Percentiles rank a stretch among this genome's conserved stretches.
These are phyloP conservation scores for Lachancea sp. DNA, from an alignment of 805 yeast genomes.

Conservation along the genomic window DNA sequence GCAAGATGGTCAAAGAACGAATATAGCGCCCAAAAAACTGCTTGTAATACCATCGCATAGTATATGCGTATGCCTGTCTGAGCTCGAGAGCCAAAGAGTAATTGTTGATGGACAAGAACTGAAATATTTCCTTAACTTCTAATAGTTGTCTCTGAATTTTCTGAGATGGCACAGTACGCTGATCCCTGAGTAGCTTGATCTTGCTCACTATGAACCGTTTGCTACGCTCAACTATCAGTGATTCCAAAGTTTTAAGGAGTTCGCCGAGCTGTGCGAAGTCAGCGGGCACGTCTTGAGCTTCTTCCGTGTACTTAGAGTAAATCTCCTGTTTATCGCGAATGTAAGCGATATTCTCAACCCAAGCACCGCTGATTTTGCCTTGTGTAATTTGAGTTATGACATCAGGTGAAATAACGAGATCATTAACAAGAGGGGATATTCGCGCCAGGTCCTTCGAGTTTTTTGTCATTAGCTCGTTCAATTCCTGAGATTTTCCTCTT, in stretches of 20 bases:
- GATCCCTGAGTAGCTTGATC: conserved; percentile 58
- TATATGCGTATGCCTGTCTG: conserved; percentile 71
- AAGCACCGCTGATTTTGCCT: conserved; percentile 50
- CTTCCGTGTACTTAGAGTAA: conserved; percentile 37
- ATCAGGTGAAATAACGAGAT: conserved; percentile 68
- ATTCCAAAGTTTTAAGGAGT: conserved; percentile 43
- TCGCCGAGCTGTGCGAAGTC: conserved; percentile 23
- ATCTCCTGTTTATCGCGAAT: conserved; percentile 53
- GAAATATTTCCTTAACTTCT: conserved; percentile 53
- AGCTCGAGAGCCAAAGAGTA: conserved; percentile 64
- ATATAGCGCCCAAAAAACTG: conserved; percentile 72
- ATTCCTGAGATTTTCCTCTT: conserved; percentile 45
- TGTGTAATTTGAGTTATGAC: conserved; percentile 51
- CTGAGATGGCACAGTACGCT: conserved; percentile 64
- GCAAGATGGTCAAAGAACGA: conserved; percentile 61
- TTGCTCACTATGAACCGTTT: conserved; percentile 59
- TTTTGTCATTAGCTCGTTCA: conserved; percentile 42
- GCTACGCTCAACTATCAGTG: conserved; percentile 67
- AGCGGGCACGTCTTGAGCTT: conserved; percentile 18
- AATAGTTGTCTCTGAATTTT: conserved; percentile 61
- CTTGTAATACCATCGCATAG: conserved; percentile 91
- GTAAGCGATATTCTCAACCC: conserved; percentile 61
- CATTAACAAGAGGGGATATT: conserved; percentile 71
- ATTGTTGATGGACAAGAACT: conserved; percentile 50
- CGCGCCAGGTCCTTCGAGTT: conserved; percentile 44